Conservation (phyloP, 768 basidiomycete species). For the Dendrothele bispora region DNA sequence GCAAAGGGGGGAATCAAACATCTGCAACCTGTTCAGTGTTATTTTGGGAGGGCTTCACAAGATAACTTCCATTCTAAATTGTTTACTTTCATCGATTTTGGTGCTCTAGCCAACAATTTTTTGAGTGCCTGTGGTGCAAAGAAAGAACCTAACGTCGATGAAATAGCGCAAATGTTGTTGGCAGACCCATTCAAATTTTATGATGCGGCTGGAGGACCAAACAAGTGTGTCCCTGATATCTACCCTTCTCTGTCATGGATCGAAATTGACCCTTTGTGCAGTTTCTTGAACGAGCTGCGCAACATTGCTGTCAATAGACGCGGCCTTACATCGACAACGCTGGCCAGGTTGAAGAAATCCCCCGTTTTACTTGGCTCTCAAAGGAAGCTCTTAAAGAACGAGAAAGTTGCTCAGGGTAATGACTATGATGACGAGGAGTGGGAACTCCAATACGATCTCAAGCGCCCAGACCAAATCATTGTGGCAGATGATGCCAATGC, state of each 20-base stretch:
- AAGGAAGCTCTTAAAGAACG: conserved; percentile 43
- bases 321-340: conserved; percentile 50
- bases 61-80: conserved; percentile 74
- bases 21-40: conserved; percentile 65
- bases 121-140: conserved; percentile 85
- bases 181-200: conserved; percentile 72
- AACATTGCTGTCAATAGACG: conserved; percentile 79
- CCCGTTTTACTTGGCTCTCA: conserved; percentile 77
- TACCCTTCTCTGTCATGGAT: not conserved
- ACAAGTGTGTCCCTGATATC: conserved; percentile 47
- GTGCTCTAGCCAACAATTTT: conserved; percentile 77
- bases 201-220: conserved; percentile 63
- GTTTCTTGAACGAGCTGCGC: conserved; percentile 80
- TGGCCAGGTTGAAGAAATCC: conserved; percentile 64
- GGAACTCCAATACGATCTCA: conserved; percentile 72
- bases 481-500: conserved; percentile 86
- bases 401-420: conserved; percentile 23
- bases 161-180: conserved; percentile 70
- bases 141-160: conserved; percentile 79
- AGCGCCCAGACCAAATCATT: conserved; percentile 66
- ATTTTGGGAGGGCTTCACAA: conserved; percentile 53
- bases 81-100: conserved; percentile 90
- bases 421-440: conserved; percentile 74
- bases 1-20: conserved; percentile 27
- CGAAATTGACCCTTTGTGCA: conserved; percentile 24